Conservation (phyloP, 495 filamentous ascomycete genomes). For the Lophiotrema nucula region DNA sequence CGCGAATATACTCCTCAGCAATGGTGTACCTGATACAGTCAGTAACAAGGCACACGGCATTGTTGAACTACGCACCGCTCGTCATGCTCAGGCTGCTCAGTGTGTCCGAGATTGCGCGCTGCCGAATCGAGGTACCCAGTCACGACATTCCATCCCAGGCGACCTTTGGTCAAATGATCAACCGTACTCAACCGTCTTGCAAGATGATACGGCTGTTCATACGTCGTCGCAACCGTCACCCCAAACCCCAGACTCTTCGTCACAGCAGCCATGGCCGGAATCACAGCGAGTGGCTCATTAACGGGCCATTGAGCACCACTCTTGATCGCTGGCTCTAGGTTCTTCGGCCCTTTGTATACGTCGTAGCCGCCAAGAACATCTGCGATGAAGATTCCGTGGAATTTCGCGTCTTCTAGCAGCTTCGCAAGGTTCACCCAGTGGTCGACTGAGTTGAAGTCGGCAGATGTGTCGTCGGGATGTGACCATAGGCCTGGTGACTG, state of each 20-base stretch:
- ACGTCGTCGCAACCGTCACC: slow-evolving; percentile 65
- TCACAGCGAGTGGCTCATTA: slow-evolving; percentile 43
- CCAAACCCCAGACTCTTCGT: slow-evolving; percentile 65
- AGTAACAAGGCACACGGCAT: background rate
- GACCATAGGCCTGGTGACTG: slow-evolving; percentile 62
- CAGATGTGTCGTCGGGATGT: slow-evolving; percentile 53
- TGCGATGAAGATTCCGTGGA: slow-evolving; percentile 63
- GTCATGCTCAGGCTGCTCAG: slow-evolving; percentile 60
- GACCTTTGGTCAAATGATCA: slow-evolving; percentile 65
- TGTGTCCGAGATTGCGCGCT: slow-evolving; percentile 58
- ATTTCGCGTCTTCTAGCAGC: slow-evolving; percentile 56
- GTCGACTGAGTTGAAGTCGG: slow-evolving; percentile 50
- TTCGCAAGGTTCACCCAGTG: slow-evolving; percentile 59
- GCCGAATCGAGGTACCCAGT: slow-evolving; percentile 69
- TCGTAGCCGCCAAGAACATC: slow-evolving; percentile 62
- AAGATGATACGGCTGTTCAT: slow-evolving; percentile 68
- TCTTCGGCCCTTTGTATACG: slow-evolving; percentile 56
- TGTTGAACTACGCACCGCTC: slow-evolving; percentile 53
- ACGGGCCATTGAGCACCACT: slow-evolving; percentile 68
- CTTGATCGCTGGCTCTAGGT: slow-evolving; percentile 54
- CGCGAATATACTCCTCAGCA: slow-evolving; percentile 66
- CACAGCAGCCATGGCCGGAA: slow-evolving; percentile 44
- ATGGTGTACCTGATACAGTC: slow-evolving; percentile 49
- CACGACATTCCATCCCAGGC: slow-evolving; percentile 69
- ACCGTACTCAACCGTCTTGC: slow-evolving; percentile 63